A percentile compares a stretch with the other conserved stretches of the same genome.
Evolutionary conservation across 164 flowering plant species (phyloP).

Genomic region (Magnolia officinalis): DNA sequence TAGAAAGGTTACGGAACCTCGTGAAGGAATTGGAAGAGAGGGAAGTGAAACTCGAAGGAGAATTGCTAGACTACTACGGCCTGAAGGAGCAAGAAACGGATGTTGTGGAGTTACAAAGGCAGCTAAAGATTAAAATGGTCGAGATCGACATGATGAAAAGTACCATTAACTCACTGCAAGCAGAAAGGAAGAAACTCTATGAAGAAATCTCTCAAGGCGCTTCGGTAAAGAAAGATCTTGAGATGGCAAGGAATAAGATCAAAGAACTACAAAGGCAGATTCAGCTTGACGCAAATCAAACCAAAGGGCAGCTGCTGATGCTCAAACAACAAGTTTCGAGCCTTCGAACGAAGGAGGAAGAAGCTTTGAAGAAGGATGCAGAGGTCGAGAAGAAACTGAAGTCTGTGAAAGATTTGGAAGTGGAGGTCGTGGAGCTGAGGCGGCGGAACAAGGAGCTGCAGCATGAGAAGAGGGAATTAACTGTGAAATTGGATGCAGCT

Average conservation of each 20-base stretch:
- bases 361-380: slow-evolving; percentile 58
- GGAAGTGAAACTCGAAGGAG: slow-evolving; percentile 93
- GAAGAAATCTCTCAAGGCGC: slow-evolving; percentile 59
- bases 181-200: slow-evolving; percentile 88
- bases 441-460: slow-evolving; percentile 91
- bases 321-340: slow-evolving; percentile 85
- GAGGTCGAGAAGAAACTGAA: slow-evolving; percentile 79
- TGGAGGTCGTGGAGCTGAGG: slow-evolving; percentile 78
- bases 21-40: slow-evolving; percentile 91
- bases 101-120: slow-evolving; percentile 69
- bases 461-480: slow-evolving; percentile 83
- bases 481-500: slow-evolving; percentile 71
- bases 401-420: slow-evolving; percentile 73
- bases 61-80: slow-evolving; percentile 90
- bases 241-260: slow-evolving; percentile 73
- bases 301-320: slow-evolving; percentile 80
- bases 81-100: slow-evolving; percentile 89
- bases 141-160: slow-evolving; percentile 87
- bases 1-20: slow-evolving; percentile 63
- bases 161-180: slow-evolving; percentile 73
- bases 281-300: slow-evolving; percentile 88
- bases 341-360: slow-evolving; percentile 77
- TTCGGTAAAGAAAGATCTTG: slow-evolving; percentile 63
- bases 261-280: slow-evolving; percentile 91
- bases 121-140: slow-evolving; percentile 83